These are phyloP conservation scores for Ceriops zippeliana DNA, from an alignment of 345 rosid genomes.

Conservation along the genomic window DNA sequence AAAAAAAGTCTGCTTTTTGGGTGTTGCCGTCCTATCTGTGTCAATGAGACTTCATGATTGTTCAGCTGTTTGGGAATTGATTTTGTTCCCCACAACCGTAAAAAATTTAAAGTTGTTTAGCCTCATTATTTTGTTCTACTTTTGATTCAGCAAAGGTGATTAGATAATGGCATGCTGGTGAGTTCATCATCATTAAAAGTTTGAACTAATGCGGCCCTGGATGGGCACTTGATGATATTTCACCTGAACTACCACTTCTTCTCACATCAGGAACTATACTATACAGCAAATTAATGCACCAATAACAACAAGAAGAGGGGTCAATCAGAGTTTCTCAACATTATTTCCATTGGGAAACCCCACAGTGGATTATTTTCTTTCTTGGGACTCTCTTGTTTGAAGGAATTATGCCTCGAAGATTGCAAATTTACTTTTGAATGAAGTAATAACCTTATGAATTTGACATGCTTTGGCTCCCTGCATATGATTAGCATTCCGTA, in stretches of 20 bases:
- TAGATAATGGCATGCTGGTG: conserved; percentile 74
- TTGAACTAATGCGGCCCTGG: conserved; percentile 47
- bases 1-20: conserved; percentile 25
- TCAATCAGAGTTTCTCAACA: not conserved
- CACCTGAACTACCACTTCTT: conserved; percentile 43
- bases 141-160: conserved; percentile 65
- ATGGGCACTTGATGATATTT: conserved; percentile 35
- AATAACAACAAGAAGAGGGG: conserved; percentile 1
- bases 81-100: conserved; percentile 81
- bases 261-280: conserved; percentile 18
- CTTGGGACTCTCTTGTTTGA: conserved; percentile 7
- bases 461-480: conserved; percentile 7
- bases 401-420: conserved; percentile 11
- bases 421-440: conserved; percentile 1
- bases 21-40: conserved; percentile 45
- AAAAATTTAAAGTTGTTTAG: conserved; percentile 47
- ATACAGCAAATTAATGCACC: not conserved
- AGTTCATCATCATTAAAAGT: conserved; percentile 70
- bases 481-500: not conserved
- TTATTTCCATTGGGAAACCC: not conserved
- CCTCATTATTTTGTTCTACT: conserved; percentile 62
- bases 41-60: conserved; percentile 58
- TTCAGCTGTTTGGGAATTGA: conserved; percentile 81
- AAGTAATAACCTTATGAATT: not conserved
- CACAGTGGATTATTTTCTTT: not conserved